Evolutionary conservation across 768 basidiomycete species (phyloP), one percentile per base, ranked within the genome.

Genomic region (Mycena sanguinolenta): DNA sequence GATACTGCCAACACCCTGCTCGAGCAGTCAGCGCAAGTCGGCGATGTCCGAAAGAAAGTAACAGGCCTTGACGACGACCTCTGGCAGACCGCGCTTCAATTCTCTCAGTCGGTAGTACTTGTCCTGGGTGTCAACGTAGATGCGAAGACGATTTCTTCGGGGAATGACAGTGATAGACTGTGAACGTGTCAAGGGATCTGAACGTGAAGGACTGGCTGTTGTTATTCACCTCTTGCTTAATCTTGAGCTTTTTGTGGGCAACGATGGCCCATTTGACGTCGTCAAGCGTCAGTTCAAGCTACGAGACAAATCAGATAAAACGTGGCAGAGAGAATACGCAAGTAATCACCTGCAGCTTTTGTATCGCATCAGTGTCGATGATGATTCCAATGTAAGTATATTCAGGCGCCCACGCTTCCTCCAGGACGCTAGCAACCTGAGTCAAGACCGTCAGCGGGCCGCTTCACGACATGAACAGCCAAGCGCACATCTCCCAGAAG

Each of bases 301-400:
- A 75, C 7, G 10, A 46, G 1, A 34, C 44, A 46, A 32, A 30
- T 21, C 27, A 58, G 16, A 12, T 21, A n/a, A 34, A 55, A 16
- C 50, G 34, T 28, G 50, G 14, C 25, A 3, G 39, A 65, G 12
- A 60, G 16, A 25, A 63, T 32, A 34, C 10, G 50, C 36, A 16
- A 39, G 9, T 27, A 73, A 82, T 19, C 21, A 94, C 95, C 84
- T 98, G 96, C 19, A 99, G 88, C 75, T 95, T 94, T 72, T 91
- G 90, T 49, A 99, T 92, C 10, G 96, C 94, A 27, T 95, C 90
- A 70, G 86, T 87, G 79, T 99, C 98, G 34, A 99, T 86, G 63
- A 98, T 95, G 54, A 99, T 89, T 58, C 95, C 95, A 57, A 99
- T 91, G 72, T 96, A 99, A 2, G 95, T 95, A 75, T 95, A 95